Base-by-base conservation (phyloP, 23 red algal genomes). In the Agarophyton chilense region DNA sequence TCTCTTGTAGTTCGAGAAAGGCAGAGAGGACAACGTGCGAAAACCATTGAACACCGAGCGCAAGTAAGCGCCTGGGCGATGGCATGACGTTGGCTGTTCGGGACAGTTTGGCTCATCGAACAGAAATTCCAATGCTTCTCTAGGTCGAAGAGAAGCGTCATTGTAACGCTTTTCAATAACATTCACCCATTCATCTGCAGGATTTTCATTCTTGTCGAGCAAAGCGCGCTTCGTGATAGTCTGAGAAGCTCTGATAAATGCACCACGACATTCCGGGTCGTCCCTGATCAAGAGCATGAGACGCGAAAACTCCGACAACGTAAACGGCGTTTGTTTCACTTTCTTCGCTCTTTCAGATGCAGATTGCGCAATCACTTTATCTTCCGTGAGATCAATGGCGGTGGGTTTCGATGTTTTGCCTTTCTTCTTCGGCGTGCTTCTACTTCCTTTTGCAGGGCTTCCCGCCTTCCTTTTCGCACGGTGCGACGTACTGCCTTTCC, bases 41-140 rank as follows among this genome's bases (percentile, higher is more conserved):
- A 62, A 62, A 62, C 56, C 56, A 62, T 62, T 62, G 19, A 6
- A 13, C 9, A 62, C 56, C 19, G 56, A 62, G 19, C 56, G 56
- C 56, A 62, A 62, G 56, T 66, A 66, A 33, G 61, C 34, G 22
- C 61, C 61, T 13, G 61, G 61, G 4, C 61, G 34, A 66, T 66
- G 35, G 12, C 22, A n/a, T 11, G 22, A 34, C 13, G 61, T n/a
- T n/a, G 61, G 22, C 12, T 66, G 25, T 66, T 66, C 61, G 25
- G 61, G 61, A 66, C 25, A 34, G 61, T 66, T 66, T 28, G 61
- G 61, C 22, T 66, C 61, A 66, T 66, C 61, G 61, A 66, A 66
- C 28, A 66, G 22, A 66, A n/a, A 66, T 66, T 66, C 61, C 22
- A 66, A 39, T n/a, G 12, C 61, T 28, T 66, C 13, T n/a, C 28